Conservation (phyloP, 768 basidiomycete species). For the Macrocybe gigantea region DNA sequence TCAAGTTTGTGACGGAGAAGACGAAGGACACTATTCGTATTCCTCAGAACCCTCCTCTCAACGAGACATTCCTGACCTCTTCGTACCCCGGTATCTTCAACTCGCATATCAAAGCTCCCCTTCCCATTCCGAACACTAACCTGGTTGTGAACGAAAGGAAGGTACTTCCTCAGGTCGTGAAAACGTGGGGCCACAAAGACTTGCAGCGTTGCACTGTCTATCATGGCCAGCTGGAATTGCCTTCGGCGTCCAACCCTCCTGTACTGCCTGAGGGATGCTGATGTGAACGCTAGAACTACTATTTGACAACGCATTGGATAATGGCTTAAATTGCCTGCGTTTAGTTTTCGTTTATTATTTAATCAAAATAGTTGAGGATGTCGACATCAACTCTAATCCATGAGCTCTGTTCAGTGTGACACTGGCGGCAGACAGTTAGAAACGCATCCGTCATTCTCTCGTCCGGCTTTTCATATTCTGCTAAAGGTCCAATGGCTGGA, state of each 20-base stretch:
- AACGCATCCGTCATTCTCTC: too few species aligned
- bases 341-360: too few species aligned
- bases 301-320: too few species aligned
- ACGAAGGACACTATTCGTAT: slow-evolving; percentile 34
- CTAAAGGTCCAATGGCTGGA: too few species aligned
- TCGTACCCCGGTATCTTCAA: slow-evolving; percentile 24
- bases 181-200: slow-evolving; percentile 13
- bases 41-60: neutral
- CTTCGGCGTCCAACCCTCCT: slow-evolving; percentile 2
- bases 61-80: slow-evolving; percentile 12
- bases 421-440: too few species aligned
- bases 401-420: too few species aligned
- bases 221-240: slow-evolving; percentile 11
- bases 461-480: too few species aligned
- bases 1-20: slow-evolving; percentile 38
- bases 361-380: too few species aligned
- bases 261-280: slow-evolving; percentile 6
- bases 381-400: too few species aligned
- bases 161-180: slow-evolving; percentile 16
- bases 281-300: too few species aligned
- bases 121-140: slow-evolving; percentile 18
- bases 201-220: slow-evolving; percentile 19
- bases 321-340: too few species aligned
- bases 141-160: slow-evolving; percentile 18
- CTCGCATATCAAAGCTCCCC: slow-evolving; percentile 3